Conservation (phyloP, 352 stramenopile species). For the Phytopythium delawarense region DNA sequence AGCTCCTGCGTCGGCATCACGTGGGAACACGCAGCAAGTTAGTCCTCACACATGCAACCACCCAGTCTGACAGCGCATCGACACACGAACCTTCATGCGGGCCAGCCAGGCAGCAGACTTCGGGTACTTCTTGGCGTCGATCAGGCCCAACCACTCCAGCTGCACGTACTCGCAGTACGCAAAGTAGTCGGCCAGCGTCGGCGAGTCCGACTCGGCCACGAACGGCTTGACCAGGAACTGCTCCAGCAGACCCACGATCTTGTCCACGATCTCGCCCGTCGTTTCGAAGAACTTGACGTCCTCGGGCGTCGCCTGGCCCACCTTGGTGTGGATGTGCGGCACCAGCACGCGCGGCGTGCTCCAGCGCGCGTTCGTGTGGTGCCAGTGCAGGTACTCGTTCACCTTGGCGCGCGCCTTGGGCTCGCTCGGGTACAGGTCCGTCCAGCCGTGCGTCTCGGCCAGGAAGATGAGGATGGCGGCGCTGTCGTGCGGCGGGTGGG, state of each 20-base stretch:
- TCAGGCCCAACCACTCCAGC: conserved; percentile 30
- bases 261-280: conserved; percentile 15
- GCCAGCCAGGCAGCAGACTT: conserved; percentile 33
- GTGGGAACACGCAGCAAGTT: neutral
- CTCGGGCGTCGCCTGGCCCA: neutral
- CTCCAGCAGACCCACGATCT: conserved; percentile 31
- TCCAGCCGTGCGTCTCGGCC: conserved; percentile 40
- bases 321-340: conserved; percentile 3
- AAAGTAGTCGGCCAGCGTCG: conserved; percentile 29
- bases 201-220: conserved; percentile 17
- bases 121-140: conserved; percentile 31
- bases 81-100: conserved; percentile 21
- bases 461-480: conserved; percentile 52
- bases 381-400: conserved; percentile 66
- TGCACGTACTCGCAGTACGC: conserved; percentile 38
- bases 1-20: conserved; percentile 12
- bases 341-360: conserved; percentile 2
- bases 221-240: conserved; percentile 35
- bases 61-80: too few species aligned
- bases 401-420: conserved; percentile 44
- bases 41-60: neutral
- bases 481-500: neutral
- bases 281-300: conserved; percentile 1
- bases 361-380: conserved; percentile 38
- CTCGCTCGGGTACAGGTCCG: conserved; percentile 45